Conservation (phyloP, 805 yeast species). For the Peterozyma toletana region DNA sequence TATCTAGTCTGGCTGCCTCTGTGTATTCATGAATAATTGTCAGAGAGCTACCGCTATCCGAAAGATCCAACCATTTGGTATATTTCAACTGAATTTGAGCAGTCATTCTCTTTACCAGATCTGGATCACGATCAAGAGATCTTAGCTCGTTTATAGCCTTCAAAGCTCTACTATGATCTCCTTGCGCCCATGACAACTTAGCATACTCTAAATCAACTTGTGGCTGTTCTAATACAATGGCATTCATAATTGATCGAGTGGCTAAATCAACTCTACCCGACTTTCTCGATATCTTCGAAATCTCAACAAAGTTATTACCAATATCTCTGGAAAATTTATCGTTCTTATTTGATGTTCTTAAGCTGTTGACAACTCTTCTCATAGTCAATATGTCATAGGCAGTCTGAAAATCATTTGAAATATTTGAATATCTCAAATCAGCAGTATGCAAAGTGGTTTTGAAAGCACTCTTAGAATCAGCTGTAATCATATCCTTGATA, state of each 20-base stretch:
- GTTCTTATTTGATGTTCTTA: constrained; percentile 1
- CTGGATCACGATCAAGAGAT: background rate
- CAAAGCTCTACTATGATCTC: constrained; percentile 80
- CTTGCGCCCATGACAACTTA: constrained; percentile 80
- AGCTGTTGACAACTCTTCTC: constrained; percentile 37
- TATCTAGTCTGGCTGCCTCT: constrained; percentile 46
- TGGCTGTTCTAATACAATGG: constrained; percentile 32
- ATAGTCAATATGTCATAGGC: constrained; percentile 54
- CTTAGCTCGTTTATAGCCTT: constrained; percentile 21
- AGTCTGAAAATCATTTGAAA: constrained; percentile 50
- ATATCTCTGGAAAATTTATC: constrained; percentile 19
- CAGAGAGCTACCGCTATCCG: constrained; percentile 75
- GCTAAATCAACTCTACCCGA: constrained; percentile 69
- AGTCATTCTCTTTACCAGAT: constrained; percentile 2
- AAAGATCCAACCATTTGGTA: constrained; percentile 82
- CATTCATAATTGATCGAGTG: constrained; percentile 57
- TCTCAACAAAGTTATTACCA: constrained; percentile 47
- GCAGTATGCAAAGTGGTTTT: constrained; percentile 6
- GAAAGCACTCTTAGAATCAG: constrained; percentile 9
- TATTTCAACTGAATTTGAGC: constrained; percentile 62
- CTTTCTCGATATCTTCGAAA: constrained; percentile 60
- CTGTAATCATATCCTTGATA: constrained; percentile 30
- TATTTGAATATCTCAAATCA: constrained; percentile 17
- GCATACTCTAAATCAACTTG: constrained; percentile 71
- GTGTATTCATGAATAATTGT: constrained; percentile 66